phyloP scores from a whole-genome alignment of 345 rosid species.

The Lepidium sativum region DNA sequence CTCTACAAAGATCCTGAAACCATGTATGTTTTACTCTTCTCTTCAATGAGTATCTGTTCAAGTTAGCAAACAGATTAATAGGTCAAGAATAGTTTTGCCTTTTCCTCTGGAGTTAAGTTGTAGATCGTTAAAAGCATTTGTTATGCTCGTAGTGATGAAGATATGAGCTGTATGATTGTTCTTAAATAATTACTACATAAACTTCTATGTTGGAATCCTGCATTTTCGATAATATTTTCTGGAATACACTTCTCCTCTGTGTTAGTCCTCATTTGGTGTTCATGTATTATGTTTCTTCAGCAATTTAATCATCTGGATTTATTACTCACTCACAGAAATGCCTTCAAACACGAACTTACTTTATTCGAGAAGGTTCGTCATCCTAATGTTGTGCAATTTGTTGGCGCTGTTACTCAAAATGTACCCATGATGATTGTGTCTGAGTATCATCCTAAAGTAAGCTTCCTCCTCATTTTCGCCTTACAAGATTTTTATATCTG shows the following conservation, averaged over 20 bases:
- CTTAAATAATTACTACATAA: not conserved
- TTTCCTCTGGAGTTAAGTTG: not conserved
- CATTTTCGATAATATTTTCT: not conserved
- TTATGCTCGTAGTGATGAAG: not conserved
- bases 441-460: conserved; percentile 86
- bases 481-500: not conserved
- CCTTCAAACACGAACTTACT: conserved; percentile 86
- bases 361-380: conserved; percentile 87
- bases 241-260: not conserved
- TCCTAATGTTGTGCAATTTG: conserved; percentile 97
- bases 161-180: not conserved
- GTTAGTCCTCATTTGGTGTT: not conserved
- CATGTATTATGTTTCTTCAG: not conserved
- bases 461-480: conserved; percentile 15
- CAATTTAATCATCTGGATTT: not conserved
- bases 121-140: not conserved
- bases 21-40: conserved; percentile 40
- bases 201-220: not conserved
- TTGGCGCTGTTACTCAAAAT: conserved; percentile 98
- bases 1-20: conserved; percentile 55
- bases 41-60: not conserved
- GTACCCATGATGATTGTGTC: conserved; percentile 94
- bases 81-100: not conserved
- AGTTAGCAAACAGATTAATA: not conserved
- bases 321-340: conserved; percentile 44